These are phyloP conservation scores for Pseudogymnoascus sp. DNA, from an alignment of 2,329 filamentous ascomycete genomes.

Conservation along the genomic window DNA sequence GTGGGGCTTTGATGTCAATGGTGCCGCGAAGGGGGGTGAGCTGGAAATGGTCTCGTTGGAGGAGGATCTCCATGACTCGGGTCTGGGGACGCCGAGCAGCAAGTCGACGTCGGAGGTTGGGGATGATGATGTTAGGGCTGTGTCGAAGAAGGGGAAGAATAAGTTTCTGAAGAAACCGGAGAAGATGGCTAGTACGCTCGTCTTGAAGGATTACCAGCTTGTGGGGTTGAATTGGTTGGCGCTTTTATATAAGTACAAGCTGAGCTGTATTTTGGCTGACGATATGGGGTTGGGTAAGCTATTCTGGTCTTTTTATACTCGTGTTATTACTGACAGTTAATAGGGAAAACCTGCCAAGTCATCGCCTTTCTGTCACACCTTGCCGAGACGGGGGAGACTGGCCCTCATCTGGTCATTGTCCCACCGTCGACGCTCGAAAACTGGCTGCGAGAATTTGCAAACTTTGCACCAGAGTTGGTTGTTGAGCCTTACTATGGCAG, in stretches of 20 bases:
- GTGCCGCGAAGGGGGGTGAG: constrained; percentile 49
- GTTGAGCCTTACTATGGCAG: constrained; percentile 64
- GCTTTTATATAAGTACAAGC: constrained; percentile 66
- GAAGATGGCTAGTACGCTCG: constrained; percentile 66
- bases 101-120: constrained; percentile 33
- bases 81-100: constrained; percentile 54
- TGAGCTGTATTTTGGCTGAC: constrained; percentile 88
- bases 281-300: constrained; percentile 77
- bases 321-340: not conserved
- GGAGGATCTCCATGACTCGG: constrained; percentile 48
- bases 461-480: constrained; percentile 69
- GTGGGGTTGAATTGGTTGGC: constrained; percentile 93
- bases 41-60: constrained; percentile 49
- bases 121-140: constrained; percentile 31
- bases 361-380: constrained; percentile 85
- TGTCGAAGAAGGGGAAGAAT: constrained; percentile 17
- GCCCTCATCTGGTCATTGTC: constrained; percentile 78
- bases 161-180: constrained; percentile 48
- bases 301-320: not conserved
- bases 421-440: constrained; percentile 92
- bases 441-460: constrained; percentile 83
- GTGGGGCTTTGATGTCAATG: constrained; percentile 61
- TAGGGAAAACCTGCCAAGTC: constrained; percentile 81
- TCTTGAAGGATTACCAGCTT: constrained; percentile 87
- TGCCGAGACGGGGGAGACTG: constrained; percentile 56